These are phyloP conservation scores for Xylaria polymorpha DNA, from an alignment of 2,329 filamentous ascomycete genomes.

Conservation along the genomic window DNA sequence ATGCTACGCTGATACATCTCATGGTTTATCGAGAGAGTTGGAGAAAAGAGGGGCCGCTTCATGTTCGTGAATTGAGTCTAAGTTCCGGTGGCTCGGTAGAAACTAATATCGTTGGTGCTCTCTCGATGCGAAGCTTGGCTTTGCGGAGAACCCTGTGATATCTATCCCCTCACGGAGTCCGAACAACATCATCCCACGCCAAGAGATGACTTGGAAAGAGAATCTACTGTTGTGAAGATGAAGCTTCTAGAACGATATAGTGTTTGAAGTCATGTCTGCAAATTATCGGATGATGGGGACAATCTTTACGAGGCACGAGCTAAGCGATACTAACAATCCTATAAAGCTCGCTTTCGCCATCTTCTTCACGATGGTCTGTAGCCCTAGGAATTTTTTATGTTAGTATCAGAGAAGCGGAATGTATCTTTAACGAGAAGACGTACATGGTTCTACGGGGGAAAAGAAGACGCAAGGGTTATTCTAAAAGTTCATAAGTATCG, in stretches of 20 bases:
- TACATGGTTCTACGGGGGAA: no score
- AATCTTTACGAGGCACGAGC: not conserved
- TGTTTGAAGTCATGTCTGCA: not conserved
- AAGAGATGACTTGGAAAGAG: not conserved
- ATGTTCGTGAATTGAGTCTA: slow-evolving; percentile 1
- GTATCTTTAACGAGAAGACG: no score
- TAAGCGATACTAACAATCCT: not conserved
- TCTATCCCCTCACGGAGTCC: not conserved
- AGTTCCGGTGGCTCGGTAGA: slow-evolving; percentile 24
- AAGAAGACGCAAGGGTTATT: no score
- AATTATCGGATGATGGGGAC: not conserved
- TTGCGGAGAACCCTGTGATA: slow-evolving; percentile 26
- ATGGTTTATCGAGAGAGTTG: slow-evolving; percentile 4
- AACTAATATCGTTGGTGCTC: not conserved
- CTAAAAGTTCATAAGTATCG: no score
- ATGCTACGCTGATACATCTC: slow-evolving; percentile 17
- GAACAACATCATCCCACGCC: slow-evolving; percentile 2
- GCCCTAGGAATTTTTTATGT: no score
- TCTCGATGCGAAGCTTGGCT: slow-evolving; percentile 18
- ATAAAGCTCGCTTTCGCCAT: no score
- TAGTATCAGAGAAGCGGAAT: no score
- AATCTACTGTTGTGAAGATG: not conserved
- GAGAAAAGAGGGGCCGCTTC: slow-evolving; percentile 13
- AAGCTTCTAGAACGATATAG: not conserved
- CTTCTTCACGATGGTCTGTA: no score